A percentile compares a stretch with the other conserved stretches of the same genome.
These are phyloP conservation scores for Penicillium argentinense DNA, from an alignment of 495 filamentous ascomycete species.

Conservation along the genomic window DNA sequence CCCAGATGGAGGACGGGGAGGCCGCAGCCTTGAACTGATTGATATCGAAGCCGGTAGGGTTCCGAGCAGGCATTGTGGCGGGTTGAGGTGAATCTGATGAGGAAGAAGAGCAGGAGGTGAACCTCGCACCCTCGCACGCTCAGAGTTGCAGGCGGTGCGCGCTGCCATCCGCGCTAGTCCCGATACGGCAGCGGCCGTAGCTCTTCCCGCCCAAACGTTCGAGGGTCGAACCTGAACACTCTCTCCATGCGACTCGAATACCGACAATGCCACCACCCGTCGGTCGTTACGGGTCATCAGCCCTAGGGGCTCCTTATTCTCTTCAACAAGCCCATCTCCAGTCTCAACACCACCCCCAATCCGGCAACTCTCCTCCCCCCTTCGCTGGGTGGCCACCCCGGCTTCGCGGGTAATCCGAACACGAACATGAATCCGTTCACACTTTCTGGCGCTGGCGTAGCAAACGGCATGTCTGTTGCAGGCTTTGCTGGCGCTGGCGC, in stretches of 20 bases:
- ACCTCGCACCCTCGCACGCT: too few relatives aligned
- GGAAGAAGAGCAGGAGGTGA: slow-evolving; percentile 11
- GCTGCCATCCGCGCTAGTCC: slow-evolving; percentile 35
- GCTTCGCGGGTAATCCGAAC: slow-evolving; percentile 61
- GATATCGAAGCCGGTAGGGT: slow-evolving; percentile 84
- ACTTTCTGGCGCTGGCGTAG: slow-evolving; percentile 47
- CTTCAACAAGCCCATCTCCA: slow-evolving; percentile 53
- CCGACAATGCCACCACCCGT: slow-evolving; percentile 40
- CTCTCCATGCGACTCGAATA: slow-evolving; percentile 12
- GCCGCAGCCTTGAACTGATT: slow-evolving; percentile 68
- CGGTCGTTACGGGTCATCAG: slow-evolving; percentile 53
- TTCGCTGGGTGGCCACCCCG: slow-evolving; percentile 57
- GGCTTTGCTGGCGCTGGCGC: slow-evolving; percentile 57
- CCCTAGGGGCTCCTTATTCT: slow-evolving; percentile 51
- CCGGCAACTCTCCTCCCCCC: slow-evolving; percentile 58
- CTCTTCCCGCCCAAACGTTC: slow-evolving; percentile 26
- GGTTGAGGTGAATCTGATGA: slow-evolving; percentile 4
- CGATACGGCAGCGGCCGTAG: slow-evolving; percentile 23
- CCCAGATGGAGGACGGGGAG: slow-evolving; percentile 53
- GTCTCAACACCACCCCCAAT: slow-evolving; percentile 54
- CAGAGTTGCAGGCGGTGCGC: slow-evolving; percentile 26
- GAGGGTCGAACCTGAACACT: slow-evolving; percentile 17
- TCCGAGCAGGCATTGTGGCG: slow-evolving; percentile 52
- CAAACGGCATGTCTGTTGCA: slow-evolving; percentile 55
- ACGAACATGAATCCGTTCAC: slow-evolving; percentile 69